Conservation (phyloP, 192 early-diverging fungal genomes). For the Entophlyctis luteolus region DNA sequence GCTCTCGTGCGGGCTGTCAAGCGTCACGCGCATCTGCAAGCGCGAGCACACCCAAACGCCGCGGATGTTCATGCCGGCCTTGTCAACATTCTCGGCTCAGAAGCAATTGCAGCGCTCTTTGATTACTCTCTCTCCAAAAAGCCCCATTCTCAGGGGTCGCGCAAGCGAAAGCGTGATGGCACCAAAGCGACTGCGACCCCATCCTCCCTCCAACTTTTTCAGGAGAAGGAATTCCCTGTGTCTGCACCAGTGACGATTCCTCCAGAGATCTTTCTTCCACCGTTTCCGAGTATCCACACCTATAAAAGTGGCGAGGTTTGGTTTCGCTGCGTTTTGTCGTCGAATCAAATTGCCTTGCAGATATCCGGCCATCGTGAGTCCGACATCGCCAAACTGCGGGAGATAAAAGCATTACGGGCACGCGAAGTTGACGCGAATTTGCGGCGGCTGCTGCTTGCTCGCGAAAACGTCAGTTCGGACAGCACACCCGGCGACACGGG, state of each 20-base stretch:
- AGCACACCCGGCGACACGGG: too few relatives aligned
- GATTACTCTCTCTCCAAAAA: not conserved
- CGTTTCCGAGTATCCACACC: conserved; percentile 25
- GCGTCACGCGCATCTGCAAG: not conserved
- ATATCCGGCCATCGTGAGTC: conserved; percentile 20
- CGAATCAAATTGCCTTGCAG: conserved; percentile 1
- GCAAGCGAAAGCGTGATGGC: not conserved
- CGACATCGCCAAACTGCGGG: conserved; percentile 18
- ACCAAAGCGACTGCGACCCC: not conserved
- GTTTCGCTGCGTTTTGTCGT: not conserved
- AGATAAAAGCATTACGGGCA: conserved; percentile 16
- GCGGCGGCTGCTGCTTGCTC: conserved; percentile 19
- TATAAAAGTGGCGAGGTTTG: conserved; percentile 24
- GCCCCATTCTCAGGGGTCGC: not conserved
- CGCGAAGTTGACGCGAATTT: conserved; percentile 29
- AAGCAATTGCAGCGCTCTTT: not conserved
- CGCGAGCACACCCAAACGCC: not conserved
- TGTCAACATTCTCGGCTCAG: not conserved
- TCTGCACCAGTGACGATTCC: not conserved
- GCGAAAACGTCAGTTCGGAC: too few relatives aligned
- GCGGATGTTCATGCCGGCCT: not conserved
- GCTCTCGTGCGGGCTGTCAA: too few relatives aligned
- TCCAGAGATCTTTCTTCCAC: conserved; percentile 9
- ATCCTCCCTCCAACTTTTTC: not conserved
- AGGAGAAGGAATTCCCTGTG: conserved; percentile 2